A percentile compares a stretch with the other conserved stretches of the same genome.
Evolutionary conservation across 2,329 filamentous ascomycete genomes (phyloP).

Genomic region (Plenodomus biglobosus): DNA sequence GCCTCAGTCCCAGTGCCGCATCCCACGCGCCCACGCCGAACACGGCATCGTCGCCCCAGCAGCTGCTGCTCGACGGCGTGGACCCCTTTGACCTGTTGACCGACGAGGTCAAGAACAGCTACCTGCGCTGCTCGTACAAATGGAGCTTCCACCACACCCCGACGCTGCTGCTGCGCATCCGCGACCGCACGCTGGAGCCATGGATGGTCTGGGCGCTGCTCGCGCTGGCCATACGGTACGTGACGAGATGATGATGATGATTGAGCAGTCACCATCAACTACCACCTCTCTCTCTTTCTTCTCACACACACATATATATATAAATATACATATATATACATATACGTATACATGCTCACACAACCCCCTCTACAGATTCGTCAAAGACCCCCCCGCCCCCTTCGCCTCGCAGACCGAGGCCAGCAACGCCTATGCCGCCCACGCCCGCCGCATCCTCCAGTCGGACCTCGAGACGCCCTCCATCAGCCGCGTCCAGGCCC

Average conservation of each 20-base stretch:
- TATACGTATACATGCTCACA: too few relatives aligned
- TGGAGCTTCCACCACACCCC: conserved; percentile 49
- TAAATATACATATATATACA: too few relatives aligned
- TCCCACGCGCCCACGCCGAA: conserved; percentile 21
- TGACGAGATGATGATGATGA: too few relatives aligned
- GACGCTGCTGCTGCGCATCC: conserved; percentile 43
- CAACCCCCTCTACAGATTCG: conserved; percentile 32
- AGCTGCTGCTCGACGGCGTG: conserved; percentile 30
- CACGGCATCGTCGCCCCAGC: conserved; percentile 22
- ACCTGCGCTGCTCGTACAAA: conserved; percentile 46
- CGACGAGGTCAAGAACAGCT: conserved; percentile 48
- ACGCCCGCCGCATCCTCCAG: conserved; percentile 46
- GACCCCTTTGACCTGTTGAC: conserved; percentile 45
- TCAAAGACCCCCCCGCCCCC: conserved; percentile 39
- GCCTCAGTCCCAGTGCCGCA: conserved; percentile 24
- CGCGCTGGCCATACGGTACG: conserved; percentile 45
- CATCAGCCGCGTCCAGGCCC: conserved; percentile 44
- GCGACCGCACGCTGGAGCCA: conserved; percentile 42
- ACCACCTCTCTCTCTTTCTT: too few relatives aligned
- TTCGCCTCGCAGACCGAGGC: conserved; percentile 44
- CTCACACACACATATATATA: too few relatives aligned
- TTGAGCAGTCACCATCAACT: too few relatives aligned
- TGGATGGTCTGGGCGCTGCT: conserved; percentile 49
- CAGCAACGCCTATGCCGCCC: conserved; percentile 47
- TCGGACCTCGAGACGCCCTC: conserved; percentile 45